Evolutionary conservation across 441 rosid species (phyloP).

Genomic region (Isatis lusitanica): DNA sequence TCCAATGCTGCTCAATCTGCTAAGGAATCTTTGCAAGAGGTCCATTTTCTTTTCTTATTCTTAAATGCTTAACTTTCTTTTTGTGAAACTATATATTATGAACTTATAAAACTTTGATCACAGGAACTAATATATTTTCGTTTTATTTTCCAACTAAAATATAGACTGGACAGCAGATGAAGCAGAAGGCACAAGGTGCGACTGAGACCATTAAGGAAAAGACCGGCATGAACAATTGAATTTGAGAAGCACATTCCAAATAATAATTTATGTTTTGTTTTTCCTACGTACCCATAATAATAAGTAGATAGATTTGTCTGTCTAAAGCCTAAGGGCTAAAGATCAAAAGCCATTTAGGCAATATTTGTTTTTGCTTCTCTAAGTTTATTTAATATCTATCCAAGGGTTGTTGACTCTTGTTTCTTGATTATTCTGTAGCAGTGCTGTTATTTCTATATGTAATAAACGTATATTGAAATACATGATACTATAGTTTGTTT

Average conservation of each 20-base stretch:
- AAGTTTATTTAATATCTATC: neutral
- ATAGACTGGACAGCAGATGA: slow-evolving; percentile 63
- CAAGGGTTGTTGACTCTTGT: neutral
- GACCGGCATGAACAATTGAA: slow-evolving; percentile 68
- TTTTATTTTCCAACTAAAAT: neutral
- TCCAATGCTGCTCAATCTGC: slow-evolving; percentile 65
- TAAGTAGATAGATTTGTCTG: slow-evolving; percentile 29
- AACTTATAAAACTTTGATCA: neutral
- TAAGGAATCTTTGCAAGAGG: slow-evolving; percentile 63
- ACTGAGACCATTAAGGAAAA: slow-evolving; percentile 62
- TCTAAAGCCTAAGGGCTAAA: slow-evolving; percentile 17
- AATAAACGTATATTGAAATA: slow-evolving; percentile 10
- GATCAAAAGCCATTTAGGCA: slow-evolving; percentile 19
- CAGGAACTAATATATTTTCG: neutral
- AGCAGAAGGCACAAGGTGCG: slow-evolving; percentile 64
- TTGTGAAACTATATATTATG: neutral
- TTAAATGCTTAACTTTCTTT: neutral
- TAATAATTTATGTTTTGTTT: neutral
- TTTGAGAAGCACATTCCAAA: slow-evolving; percentile 36
- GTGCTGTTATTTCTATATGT: neutral
- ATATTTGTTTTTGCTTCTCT: neutral
- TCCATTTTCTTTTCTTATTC: slow-evolving; percentile 18
- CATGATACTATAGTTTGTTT: neutral
- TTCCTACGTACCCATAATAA: neutral
- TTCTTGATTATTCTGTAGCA: slow-evolving; percentile 19